phyloP scores from a whole-genome alignment of 2,329 filamentous ascomycete species.

The Capronia americana region DNA sequence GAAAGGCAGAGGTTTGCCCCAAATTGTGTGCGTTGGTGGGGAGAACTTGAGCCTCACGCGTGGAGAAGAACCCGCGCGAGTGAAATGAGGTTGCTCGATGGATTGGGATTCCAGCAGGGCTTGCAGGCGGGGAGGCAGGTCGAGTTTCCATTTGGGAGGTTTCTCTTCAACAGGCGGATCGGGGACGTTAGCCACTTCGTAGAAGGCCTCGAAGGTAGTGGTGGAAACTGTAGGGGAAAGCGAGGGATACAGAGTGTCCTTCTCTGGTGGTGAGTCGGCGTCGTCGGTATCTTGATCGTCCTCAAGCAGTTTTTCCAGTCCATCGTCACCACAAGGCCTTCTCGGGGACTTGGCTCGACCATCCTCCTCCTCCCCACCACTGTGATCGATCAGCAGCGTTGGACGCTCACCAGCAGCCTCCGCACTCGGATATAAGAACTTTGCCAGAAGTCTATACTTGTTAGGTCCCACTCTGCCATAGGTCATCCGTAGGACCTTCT shows the following conservation, averaged over 20 bases:
- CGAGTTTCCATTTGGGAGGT: slow-evolving; percentile 46
- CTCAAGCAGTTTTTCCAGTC: not conserved
- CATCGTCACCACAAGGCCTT: not conserved
- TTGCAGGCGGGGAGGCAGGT: slow-evolving; percentile 44
- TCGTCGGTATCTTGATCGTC: slow-evolving; percentile 2
- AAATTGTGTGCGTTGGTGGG: slow-evolving; percentile 48
- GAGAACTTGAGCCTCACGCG: slow-evolving; percentile 41
- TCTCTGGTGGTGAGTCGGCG: slow-evolving; percentile 19
- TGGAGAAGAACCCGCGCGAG: slow-evolving; percentile 39
- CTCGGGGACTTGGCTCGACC: not conserved
- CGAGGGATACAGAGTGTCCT: slow-evolving; percentile 19
- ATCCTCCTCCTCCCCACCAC: not conserved
- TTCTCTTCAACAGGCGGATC: slow-evolving; percentile 26
- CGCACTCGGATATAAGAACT: slow-evolving; percentile 40
- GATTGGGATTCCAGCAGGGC: slow-evolving; percentile 47
- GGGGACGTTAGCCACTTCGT: not conserved
- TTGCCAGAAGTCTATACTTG: slow-evolving; percentile 55
- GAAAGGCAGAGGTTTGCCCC: slow-evolving; percentile 44
- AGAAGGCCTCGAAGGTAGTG: slow-evolving; percentile 5
- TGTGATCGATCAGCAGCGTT: not conserved
- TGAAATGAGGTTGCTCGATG: slow-evolving; percentile 41
- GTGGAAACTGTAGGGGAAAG: not conserved
- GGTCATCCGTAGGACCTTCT: slow-evolving; percentile 60
- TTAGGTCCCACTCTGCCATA: slow-evolving; percentile 65
- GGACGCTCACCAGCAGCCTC: not conserved